phyloP scores from a whole-genome alignment of 108 stramenopile genomes.

The Skeletonema costatum region DNA sequence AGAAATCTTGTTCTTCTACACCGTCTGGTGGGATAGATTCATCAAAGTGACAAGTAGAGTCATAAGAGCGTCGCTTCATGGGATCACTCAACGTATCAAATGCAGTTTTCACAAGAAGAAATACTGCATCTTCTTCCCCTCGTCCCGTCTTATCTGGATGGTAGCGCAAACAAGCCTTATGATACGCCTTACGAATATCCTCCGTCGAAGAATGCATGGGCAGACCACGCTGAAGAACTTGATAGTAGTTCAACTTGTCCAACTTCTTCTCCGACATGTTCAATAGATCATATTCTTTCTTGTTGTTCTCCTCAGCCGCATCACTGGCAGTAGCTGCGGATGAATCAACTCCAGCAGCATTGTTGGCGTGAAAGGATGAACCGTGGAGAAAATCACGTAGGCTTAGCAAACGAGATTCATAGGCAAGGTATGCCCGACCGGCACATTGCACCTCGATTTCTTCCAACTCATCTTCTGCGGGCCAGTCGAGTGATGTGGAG shows the following conservation, averaged over 20 bases:
- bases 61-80: conserved; percentile 88
- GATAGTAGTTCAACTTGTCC: conserved; percentile 68
- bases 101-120: conserved; percentile 94
- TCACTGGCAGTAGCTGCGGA: background rate
- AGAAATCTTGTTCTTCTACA: conserved; percentile 56
- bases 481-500: conserved; percentile 42
- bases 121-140: conserved; percentile 91
- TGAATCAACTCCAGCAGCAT: background rate
- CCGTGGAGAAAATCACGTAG: conserved; percentile 34
- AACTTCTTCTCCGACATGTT: conserved; percentile 55
- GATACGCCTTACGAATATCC: conserved; percentile 79
- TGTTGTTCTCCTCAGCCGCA: conserved; percentile 11
- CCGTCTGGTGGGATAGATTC: conserved; percentile 85
- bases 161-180: conserved; percentile 80
- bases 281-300: conserved; percentile 57
- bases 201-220: conserved; percentile 67
- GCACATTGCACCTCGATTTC: conserved; percentile 35
- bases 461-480: conserved; percentile 12
- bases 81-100: conserved; percentile 89
- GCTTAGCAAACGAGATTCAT: conserved; percentile 39
- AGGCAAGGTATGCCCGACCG: conserved; percentile 40
- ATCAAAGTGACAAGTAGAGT: conserved; percentile 95
- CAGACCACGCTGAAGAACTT: conserved; percentile 58
- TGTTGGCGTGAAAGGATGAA: conserved; percentile 29
- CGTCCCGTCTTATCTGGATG: conserved; percentile 91